Conservation (phyloP, 2,329 filamentous ascomycete species). For the Sporothrix brunneoviolacea region DNA sequence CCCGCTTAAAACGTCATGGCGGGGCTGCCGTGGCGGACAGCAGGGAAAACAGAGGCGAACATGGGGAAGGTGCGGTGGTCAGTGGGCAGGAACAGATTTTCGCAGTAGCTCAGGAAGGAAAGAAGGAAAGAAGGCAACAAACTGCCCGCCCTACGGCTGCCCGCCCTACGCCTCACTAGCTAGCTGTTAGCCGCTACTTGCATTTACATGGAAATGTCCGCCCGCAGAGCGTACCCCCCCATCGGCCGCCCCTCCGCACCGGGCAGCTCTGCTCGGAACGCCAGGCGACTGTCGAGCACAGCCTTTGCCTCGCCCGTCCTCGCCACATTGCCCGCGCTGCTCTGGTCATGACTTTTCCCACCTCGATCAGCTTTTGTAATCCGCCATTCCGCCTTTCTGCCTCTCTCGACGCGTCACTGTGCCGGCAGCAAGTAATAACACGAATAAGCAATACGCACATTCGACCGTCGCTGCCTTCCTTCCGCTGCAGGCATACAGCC, state of each 20-base stretch:
- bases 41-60: slow-evolving; percentile 1
- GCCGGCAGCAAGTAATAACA: no score
- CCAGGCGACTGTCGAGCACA: slow-evolving; percentile 3
- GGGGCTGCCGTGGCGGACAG: slow-evolving; percentile 11
- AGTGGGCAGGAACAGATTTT: neutral
- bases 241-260: no score
- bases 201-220: no score
- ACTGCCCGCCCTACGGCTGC: neutral
- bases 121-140: neutral
- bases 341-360: neutral
- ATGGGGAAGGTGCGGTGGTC: slow-evolving; percentile 2
- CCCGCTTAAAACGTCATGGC: slow-evolving; percentile 11
- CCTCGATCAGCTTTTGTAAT: neutral
- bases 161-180: no score
- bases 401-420: no score
- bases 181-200: neutral
- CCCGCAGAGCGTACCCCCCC: no score
- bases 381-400: neutral
- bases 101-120: no score
- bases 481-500: no score
- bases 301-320: slow-evolving; percentile 6
- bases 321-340: neutral
- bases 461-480: no score
- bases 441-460: no score
- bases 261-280: no score